Conservation (phyloP, 2,329 filamentous ascomycete species). For the Verticillium tricorpus region DNA sequence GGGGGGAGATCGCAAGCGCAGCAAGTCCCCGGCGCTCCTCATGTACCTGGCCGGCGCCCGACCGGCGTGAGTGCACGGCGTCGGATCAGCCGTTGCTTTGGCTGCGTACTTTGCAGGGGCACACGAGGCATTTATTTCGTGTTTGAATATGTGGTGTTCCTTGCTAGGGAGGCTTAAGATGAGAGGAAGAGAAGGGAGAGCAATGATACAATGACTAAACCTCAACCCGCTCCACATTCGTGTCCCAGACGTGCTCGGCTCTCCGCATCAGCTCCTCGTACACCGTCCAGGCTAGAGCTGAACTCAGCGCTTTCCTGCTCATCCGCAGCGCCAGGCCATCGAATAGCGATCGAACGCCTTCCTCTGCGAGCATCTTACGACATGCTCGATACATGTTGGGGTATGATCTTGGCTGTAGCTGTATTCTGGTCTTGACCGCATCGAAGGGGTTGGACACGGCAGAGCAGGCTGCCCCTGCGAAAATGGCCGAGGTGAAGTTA, state of each 20-base stretch:
- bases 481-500: constrained; percentile 79
- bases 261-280: constrained; percentile 89
- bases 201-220: not conserved
- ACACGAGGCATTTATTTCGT: not conserved
- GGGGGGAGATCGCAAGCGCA: constrained; percentile 41
- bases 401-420: constrained; percentile 81
- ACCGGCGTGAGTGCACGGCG: constrained; percentile 26
- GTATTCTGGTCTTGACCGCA: constrained; percentile 90
- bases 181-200: not conserved
- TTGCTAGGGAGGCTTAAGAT: not conserved
- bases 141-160: not conserved
- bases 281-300: constrained; percentile 93
- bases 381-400: constrained; percentile 76
- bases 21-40: constrained; percentile 51
- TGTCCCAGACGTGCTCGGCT: constrained; percentile 37
- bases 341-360: constrained; percentile 76
- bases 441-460: constrained; percentile 95
- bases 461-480: constrained; percentile 79
- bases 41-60: constrained; percentile 53
- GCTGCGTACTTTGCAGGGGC: not conserved
- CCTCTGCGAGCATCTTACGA: constrained; percentile 73
- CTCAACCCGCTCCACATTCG: not conserved
- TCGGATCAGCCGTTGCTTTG: not conserved
- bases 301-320: constrained; percentile 86
- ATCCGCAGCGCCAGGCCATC: constrained; percentile 84